These are phyloP conservation scores for Coemansia sp. DNA, from an alignment of 192 early-diverging fungal species.

Conservation along the genomic window DNA sequence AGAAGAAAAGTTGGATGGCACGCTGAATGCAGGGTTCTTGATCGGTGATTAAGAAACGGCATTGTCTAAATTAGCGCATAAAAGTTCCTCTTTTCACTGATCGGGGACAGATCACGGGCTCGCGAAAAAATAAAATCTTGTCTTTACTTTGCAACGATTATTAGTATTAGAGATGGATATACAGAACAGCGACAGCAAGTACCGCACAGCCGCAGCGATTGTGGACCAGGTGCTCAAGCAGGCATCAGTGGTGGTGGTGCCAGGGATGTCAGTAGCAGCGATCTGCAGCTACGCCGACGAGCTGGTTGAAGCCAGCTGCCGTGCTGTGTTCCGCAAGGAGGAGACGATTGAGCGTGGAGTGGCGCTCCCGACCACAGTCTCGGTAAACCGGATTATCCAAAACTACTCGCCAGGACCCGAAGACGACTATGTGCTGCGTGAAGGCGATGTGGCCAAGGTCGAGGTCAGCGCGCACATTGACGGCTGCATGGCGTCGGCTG, in stretches of 20 bases:
- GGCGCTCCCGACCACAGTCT: conserved; percentile 83
- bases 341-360: conserved; percentile 65
- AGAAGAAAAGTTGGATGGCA: not conserved
- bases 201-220: conserved; percentile 42
- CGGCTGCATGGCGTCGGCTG: conserved; percentile 82
- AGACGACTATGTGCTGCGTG: conserved; percentile 64
- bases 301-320: conserved; percentile 60
- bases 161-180: conserved; percentile 6
- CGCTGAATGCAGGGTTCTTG: not conserved
- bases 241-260: conserved; percentile 55
- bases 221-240: conserved; percentile 56
- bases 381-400: conserved; percentile 75
- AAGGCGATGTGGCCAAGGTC: conserved; percentile 87
- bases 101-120: too few species aligned
- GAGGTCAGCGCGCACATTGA: conserved; percentile 91
- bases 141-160: too few species aligned
- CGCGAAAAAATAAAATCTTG: too few species aligned
- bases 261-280: conserved; percentile 63
- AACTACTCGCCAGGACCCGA: conserved; percentile 71
- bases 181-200: conserved; percentile 24
- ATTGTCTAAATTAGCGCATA: not conserved
- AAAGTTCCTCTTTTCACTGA: not conserved
- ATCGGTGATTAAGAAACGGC: not conserved
- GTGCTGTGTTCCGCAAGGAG: conserved; percentile 62
- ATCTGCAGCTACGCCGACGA: conserved; percentile 70